Evolutionary conservation across 2,329 filamentous ascomycete genomes (phyloP).

Genomic region (Microdochium trichocladiopsis): DNA sequence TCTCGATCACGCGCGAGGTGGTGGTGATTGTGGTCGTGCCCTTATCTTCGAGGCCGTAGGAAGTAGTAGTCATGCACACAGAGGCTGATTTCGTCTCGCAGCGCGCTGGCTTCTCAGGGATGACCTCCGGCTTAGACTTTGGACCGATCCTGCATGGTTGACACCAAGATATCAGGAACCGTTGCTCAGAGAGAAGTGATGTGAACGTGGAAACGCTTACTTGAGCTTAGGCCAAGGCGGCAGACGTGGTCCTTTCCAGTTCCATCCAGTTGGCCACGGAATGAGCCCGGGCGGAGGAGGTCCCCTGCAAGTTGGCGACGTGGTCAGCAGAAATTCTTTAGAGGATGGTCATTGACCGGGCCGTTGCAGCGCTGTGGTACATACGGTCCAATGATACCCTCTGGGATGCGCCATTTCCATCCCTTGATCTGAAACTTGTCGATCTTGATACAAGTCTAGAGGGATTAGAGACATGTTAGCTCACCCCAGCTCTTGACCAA

Average conservation of each 20-base stretch:
- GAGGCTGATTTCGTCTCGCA: not conserved
- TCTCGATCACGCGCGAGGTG: not conserved
- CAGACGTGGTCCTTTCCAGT: not conserved
- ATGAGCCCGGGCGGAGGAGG: not conserved
- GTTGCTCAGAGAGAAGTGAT: not conserved
- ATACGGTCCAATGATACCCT: not conserved
- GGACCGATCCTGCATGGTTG: not conserved
- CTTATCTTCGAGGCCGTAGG: not conserved
- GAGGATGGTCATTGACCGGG: not conserved
- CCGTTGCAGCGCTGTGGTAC: too few species aligned
- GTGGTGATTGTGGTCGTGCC: not conserved
- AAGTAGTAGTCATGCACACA: not conserved
- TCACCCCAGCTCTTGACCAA: too few species aligned
- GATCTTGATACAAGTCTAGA: not conserved
- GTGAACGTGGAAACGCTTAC: too few species aligned
- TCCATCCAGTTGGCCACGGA: not conserved
- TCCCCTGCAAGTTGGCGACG: not conserved
- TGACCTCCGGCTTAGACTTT: not conserved
- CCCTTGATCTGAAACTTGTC: not conserved
- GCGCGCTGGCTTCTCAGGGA: not conserved
- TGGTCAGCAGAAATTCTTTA: not conserved
- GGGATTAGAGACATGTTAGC: too few species aligned
- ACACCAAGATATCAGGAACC: not conserved
- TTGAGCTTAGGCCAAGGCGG: not conserved
- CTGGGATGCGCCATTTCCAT: not conserved